Evolutionary conservation across 1,284 basidiomycete genomes (phyloP), one percentile per base, ranked within the genome.

Genomic region (Schizophyllum amplum): DNA sequence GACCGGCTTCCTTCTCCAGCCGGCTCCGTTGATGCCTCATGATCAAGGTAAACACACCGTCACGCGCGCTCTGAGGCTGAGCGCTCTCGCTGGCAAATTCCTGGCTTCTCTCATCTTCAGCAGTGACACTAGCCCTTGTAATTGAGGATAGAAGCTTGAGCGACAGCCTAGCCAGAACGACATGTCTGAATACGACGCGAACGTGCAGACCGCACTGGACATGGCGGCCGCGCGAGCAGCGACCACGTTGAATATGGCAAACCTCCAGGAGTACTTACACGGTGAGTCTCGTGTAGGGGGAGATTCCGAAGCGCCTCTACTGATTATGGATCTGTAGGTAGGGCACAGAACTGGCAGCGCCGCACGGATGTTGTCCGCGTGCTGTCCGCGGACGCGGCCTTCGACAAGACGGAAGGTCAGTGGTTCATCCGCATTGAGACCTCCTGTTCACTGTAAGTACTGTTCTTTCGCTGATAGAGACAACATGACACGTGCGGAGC

Each of bases 371-470:
- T 91, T 6, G 72, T 81, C 13, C 59, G 67, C 1, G 61, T 86
- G 15, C 68, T 91, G 55, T 71, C 75, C 25, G 67, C 71, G 1
- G 87, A 91, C 59, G 77, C 81, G 0, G 68, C 75, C 3, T 90
- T 92, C 61, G 80, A 86, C 69, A 90, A 88, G 67, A 72, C 77
- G 0, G 68, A 73, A 55, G 7, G 33, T 42, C 78, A 80, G 83
- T 83, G 60, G 51, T 67, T 58, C 13, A 27, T 51, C 20, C 20
- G 20, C 24, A n/a, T 46, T 25, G n/a, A n/a, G 13, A 11, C 22
- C 11, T 22, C 25, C 20, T 17, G 25, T 33, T 42, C 33, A 53
- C 17, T 7, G 7, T 20, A 21, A 53, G 51, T 42, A 42, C 48
- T 9, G 15, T 46, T 48, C 21, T 53, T 42, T 48, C 57, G 7